phyloP scores from a whole-genome alignment of 108 stramenopile genomes.

The Epithemia pelagica region DNA sequence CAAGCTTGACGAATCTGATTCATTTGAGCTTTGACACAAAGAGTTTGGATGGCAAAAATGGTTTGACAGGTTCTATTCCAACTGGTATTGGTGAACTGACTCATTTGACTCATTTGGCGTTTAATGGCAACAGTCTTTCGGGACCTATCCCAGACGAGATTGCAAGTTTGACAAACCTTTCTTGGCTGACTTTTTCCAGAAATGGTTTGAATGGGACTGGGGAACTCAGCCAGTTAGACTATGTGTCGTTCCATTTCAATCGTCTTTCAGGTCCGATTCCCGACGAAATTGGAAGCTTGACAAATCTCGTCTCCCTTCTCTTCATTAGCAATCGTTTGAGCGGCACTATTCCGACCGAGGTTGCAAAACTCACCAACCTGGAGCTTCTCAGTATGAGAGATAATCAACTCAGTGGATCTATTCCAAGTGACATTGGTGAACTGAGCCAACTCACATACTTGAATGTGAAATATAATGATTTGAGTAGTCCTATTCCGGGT shows the following conservation, averaged over 20 bases:
- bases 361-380: constrained; percentile 8
- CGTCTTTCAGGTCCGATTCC: constrained; percentile 47
- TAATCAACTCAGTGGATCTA: constrained; percentile 35
- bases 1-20: no score
- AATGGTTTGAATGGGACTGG: constrained; percentile 41
- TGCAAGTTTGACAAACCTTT: constrained; percentile 9
- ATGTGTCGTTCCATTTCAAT: constrained; percentile 37
- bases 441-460: no score
- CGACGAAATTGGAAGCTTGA: no score
- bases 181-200: no score
- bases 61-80: constrained; percentile 40
- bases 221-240: constrained; percentile 29
- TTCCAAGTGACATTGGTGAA: constrained; percentile 29
- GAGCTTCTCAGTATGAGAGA: constrained; percentile 31
- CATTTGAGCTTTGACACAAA: no score
- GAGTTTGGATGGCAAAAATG: no score
- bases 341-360: constrained; percentile 18
- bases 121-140: constrained; percentile 23
- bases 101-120: constrained; percentile 25
- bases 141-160: constrained; percentile 36
- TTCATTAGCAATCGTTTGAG: no score
- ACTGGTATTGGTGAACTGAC: constrained; percentile 2
- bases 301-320: no score
- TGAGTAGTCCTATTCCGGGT: constrained; percentile 36
- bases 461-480: no score